Base-by-base conservation (phyloP, 768 basidiomycete species). In the Termitomyces sp. region DNA sequence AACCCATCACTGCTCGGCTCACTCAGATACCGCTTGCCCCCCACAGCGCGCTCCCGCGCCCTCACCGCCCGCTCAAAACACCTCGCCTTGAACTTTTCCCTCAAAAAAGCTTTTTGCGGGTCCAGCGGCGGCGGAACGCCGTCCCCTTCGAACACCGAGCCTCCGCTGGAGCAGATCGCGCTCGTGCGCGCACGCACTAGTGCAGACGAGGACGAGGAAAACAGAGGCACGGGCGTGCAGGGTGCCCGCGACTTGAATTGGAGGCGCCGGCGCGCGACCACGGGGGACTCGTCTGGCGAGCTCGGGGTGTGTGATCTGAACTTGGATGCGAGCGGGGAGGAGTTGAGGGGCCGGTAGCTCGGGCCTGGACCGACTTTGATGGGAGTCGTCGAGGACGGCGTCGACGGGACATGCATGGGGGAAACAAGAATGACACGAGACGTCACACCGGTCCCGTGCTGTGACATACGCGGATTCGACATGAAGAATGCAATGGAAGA, bases 61-160 rank as follows among this genome's bases (percentile, higher is more conserved):
- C 78, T 79, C 35, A 75, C 73, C 0, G 84, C 86, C 20, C 86
- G 75, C 66, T 87, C 84, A 45, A 86, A 65, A 67, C 86, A 88
- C 51, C 80, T 77, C 4, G 79, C 80, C 63, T 80, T 80, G 60
- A 89, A 81, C 32, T 81, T 78, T 53, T 85, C 83, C 28, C 84
- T 72, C 49, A 90, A 67, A 48, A 89, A 79, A 4, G 71, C 62
- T 43, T 80, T 84, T 56, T 83, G 80, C 0, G 84, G 72, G 18
- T 81, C 77, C 16, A 48, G 62, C 50, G 40, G 52, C 30, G 49
- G 49, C 32, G 43, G 52, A 46, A 50, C 49, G 35, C 52, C 43
- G 35, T 65, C 57, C 47, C 58, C 53, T 35, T 53, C 47, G 43
- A 61, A 69, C n/a, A 68, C 59, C 18, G 64, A 65, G 40, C 64